phyloP scores from a whole-genome alignment of 2,329 filamentous ascomycete species.

The Pseudogymnoascus pannorum region DNA sequence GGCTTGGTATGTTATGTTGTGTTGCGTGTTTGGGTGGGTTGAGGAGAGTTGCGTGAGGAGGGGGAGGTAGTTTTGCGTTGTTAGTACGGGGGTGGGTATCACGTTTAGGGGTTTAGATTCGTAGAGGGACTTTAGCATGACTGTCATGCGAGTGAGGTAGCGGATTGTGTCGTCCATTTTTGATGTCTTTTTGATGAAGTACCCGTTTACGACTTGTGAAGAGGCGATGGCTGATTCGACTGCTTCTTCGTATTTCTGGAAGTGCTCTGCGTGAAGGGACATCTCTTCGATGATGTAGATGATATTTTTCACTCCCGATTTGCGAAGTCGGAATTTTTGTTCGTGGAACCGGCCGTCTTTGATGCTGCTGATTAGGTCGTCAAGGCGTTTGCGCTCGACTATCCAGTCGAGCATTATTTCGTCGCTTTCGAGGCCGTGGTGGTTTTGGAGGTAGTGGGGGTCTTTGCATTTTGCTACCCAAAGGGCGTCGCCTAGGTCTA shows the following conservation, averaged over 20 bases:
- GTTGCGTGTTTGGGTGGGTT: conserved; percentile 42
- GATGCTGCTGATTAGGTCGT: conserved; percentile 73
- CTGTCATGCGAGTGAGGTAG: conserved; percentile 67
- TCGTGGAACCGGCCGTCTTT: conserved; percentile 78
- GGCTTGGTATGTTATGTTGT: conserved; percentile 61
- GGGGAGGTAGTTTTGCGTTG: conserved; percentile 58
- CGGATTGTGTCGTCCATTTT: conserved; percentile 72
- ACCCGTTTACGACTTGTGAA: conserved; percentile 71
- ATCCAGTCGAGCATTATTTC: conserved; percentile 76
- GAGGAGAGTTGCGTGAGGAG: conserved; percentile 52
- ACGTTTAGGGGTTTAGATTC: conserved; percentile 50
- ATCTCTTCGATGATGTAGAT: conserved; percentile 75
- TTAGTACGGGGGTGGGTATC: conserved; percentile 58
- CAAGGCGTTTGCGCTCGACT: conserved; percentile 71
- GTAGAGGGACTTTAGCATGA: conserved; percentile 58
- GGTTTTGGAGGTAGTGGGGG: conserved; percentile 43
- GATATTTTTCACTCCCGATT: conserved; percentile 67
- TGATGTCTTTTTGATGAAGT: conserved; percentile 68
- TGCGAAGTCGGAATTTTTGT: conserved; percentile 72
- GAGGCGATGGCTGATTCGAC: conserved; percentile 68
- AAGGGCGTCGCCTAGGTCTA: conserved; percentile 68
- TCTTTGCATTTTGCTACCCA: conserved; percentile 72
- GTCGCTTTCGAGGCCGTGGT: conserved; percentile 54
- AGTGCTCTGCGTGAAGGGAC: conserved; percentile 46
- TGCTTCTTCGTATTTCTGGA: conserved; percentile 54